Percentiles rank a stretch among this genome's conserved stretches.
Evolutionary conservation across 768 basidiomycete genomes (phyloP).

Genomic region (Russula foetens): DNA sequence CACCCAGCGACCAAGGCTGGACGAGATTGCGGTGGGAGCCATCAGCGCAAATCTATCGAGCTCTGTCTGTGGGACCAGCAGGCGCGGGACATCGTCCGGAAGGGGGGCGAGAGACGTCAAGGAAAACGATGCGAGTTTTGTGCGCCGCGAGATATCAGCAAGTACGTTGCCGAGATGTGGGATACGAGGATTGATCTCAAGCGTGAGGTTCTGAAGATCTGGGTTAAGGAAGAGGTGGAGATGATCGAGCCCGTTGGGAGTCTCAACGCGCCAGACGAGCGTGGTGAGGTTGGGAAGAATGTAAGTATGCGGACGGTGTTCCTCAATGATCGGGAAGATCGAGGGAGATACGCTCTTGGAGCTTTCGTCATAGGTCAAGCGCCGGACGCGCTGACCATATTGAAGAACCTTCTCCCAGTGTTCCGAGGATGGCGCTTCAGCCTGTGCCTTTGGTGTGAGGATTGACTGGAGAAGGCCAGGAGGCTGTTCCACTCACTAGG

Average conservation of each 20-base stretch:
- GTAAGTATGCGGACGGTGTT: constrained; percentile 51
- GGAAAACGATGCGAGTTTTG: constrained; percentile 57
- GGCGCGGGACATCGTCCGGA: constrained; percentile 63
- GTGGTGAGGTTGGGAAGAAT: constrained; percentile 64
- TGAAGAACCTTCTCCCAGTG: constrained; percentile 63
- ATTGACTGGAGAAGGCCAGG: not conserved
- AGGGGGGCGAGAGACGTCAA: constrained; percentile 62
- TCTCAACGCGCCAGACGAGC: constrained; percentile 67
- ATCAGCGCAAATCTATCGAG: constrained; percentile 58
- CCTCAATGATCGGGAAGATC: constrained; percentile 60
- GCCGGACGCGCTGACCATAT: constrained; percentile 61
- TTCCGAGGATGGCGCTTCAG: constrained; percentile 49
- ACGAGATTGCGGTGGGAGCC: constrained; percentile 65
- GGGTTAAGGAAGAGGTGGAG: constrained; percentile 58
- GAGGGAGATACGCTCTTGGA: constrained; percentile 54
- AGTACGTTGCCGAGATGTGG: constrained; percentile 55
- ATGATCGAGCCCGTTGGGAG: constrained; percentile 54
- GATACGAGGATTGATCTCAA: constrained; percentile 55
- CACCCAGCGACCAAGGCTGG: constrained; percentile 70
- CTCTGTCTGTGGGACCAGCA: constrained; percentile 48
- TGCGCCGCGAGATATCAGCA: constrained; percentile 52
- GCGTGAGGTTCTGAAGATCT: constrained; percentile 47
- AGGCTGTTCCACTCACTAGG: constrained; percentile 42
- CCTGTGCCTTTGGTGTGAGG: constrained; percentile 30
- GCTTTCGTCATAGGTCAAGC: constrained; percentile 61